Evolutionary conservation across 148 eudicot species (phyloP).

Genomic region (Arctostaphylos glauca): DNA sequence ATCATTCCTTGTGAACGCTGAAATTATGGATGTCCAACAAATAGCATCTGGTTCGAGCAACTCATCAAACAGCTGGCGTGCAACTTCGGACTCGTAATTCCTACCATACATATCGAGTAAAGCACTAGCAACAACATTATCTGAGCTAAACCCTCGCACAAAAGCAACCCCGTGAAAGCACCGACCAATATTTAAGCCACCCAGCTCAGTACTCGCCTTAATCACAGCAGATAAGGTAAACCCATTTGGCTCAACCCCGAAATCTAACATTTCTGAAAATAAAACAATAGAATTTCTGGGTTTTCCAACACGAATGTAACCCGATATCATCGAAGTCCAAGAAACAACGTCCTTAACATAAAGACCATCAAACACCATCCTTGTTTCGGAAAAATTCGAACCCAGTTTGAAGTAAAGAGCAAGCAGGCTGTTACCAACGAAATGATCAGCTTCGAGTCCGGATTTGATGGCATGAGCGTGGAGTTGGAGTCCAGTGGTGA

Average conservation of each 20-base stretch:
- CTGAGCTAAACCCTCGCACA: constrained; percentile 53
- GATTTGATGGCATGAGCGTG: constrained; percentile 60
- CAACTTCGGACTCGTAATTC: constrained; percentile 34
- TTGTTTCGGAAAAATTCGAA: constrained; percentile 32
- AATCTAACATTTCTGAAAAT: constrained; percentile 56
- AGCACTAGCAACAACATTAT: constrained; percentile 56
- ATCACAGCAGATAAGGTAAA: constrained; percentile 67
- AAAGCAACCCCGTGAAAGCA: constrained; percentile 68
- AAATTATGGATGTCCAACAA: constrained; percentile 74
- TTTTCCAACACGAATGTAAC: constrained; percentile 48
- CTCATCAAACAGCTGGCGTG: constrained; percentile 60
- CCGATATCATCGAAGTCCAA: constrained; percentile 83
- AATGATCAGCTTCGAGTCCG: constrained; percentile 49
- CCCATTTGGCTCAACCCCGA: constrained; percentile 68
- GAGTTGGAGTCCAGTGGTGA: constrained; percentile 55
- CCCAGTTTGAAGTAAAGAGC: constrained; percentile 68
- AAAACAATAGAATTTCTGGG: constrained; percentile 38
- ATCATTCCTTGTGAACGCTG: constrained; percentile 61
- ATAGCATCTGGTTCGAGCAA: constrained; percentile 60
- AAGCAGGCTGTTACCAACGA: constrained; percentile 75
- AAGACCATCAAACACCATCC: constrained; percentile 51
- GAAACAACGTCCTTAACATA: constrained; percentile 66
- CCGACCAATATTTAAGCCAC: constrained; percentile 46
- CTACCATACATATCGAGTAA: constrained; percentile 80
- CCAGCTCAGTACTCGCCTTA: constrained; percentile 67